Base-by-base conservation (phyloP, 108 stramenopile species). In the Stephanodiscus minutulus region DNA sequence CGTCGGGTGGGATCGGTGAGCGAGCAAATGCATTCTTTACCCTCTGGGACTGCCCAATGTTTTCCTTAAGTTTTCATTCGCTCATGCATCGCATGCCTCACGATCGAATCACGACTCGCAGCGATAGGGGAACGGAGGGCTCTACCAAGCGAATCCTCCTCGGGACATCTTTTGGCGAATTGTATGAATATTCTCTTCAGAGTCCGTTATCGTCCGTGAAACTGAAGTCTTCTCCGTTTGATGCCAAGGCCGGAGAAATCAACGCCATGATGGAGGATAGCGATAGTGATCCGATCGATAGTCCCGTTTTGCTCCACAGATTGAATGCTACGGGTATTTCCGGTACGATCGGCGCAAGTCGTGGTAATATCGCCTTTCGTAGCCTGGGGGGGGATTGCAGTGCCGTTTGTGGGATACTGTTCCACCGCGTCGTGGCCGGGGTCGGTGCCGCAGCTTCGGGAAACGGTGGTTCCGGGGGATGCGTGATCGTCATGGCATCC, bases 81-180 rank as follows among this genome's bases (percentile, higher is more conserved):
- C 62, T 54, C 63, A 64, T 54, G 4, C 21, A 2, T 24, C 21
- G 7, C 21, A 25, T 64, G 25, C 15, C 6, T 29, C 11, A 10
- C 39, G 46, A 46, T 35, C 9, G 41, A 17, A 28, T 56, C 13
- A 31, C 28, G n/a, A 22, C 24, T 8, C 20, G 27, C 63, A 74
- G 82, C 22, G 88, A 89, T 57, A 77, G 80, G 33, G 92, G 92
- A 36, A 94, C 92, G 10, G 92, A 94, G 67, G 90, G 92, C 15
- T 87, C 89, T 8, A 87, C 84, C 27, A 87, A 88, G 22, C 81
- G 77, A 44, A 88, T 94, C 43, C 62, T 94, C 24, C 59, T 94
- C 62, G 92, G 90, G 61, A 94, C 90, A 47, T 84, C 77, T 39
- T 46, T 64, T 29, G 92, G 90, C n/a, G 90, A 91, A 74, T 77